Evolutionary conservation across 768 basidiomycete genomes (phyloP).

Genomic region (Grammothele lineata): DNA sequence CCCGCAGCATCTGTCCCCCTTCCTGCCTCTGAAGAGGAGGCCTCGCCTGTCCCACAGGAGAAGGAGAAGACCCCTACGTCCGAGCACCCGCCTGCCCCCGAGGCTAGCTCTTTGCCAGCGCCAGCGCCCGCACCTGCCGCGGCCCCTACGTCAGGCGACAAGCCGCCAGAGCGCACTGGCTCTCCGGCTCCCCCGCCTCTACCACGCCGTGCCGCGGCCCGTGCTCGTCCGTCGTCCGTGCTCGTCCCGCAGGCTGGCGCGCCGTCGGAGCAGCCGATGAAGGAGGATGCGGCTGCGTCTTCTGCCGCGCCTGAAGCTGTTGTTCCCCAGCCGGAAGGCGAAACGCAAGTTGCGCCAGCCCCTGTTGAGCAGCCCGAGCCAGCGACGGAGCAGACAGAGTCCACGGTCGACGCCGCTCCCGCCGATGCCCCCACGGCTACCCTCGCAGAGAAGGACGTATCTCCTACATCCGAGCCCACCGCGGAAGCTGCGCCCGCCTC

Average conservation of each 20-base stretch:
- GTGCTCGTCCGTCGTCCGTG: slow-evolving; percentile 33
- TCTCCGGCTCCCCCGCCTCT: slow-evolving; percentile 51
- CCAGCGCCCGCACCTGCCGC: background rate
- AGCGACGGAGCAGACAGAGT: background rate
- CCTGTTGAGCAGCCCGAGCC: too few species aligned
- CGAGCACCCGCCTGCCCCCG: background rate
- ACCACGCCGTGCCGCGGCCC: slow-evolving; percentile 60
- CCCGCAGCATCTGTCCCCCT: too few species aligned
- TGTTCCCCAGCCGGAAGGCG: background rate
- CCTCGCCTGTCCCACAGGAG: too few species aligned
- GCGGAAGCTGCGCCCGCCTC: too few species aligned
- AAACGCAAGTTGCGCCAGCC: too few species aligned
- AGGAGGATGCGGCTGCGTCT: too few species aligned
- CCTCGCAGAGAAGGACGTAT: too few species aligned
- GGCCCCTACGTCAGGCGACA: slow-evolving; percentile 1
- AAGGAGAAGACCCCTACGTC: background rate
- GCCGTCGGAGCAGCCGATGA: background rate
- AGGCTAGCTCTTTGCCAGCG: background rate
- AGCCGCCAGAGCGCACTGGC: slow-evolving; percentile 10
- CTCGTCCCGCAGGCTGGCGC: slow-evolving; percentile 13
- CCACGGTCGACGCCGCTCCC: too few species aligned
- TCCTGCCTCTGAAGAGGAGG: too few species aligned
- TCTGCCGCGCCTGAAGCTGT: too few species aligned
- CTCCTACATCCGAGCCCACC: too few species aligned
- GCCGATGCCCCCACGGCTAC: too few species aligned